Percentiles rank a stretch among this genome's conserved stretches.
phyloP scores from a whole-genome alignment of 192 early-diverging fungal genomes.

The Endogone sp. region DNA sequence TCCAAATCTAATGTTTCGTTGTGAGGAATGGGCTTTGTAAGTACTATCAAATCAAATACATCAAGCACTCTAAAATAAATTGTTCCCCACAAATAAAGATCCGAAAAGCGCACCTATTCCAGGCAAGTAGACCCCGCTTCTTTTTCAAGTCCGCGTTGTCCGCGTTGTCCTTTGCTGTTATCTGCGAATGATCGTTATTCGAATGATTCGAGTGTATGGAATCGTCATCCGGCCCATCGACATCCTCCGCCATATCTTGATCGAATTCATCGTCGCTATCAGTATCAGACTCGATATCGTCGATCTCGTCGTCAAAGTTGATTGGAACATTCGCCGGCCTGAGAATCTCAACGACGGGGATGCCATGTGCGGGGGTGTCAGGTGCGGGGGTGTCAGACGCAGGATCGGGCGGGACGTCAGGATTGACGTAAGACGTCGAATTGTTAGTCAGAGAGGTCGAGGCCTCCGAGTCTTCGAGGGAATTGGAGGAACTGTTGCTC shows the following conservation, averaged over 20 bases:
- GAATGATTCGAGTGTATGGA: background rate
- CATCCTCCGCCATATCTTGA: background rate
- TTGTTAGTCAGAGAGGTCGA: background rate
- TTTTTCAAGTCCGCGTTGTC: conserved; percentile 5
- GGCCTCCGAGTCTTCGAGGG: background rate
- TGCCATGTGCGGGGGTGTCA: background rate
- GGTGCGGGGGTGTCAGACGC: background rate
- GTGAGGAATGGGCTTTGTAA: too few relatives aligned
- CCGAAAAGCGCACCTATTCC: too few relatives aligned
- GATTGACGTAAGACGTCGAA: background rate
- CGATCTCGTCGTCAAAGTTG: background rate
- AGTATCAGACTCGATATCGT: background rate
- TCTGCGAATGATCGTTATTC: conserved; percentile 1
- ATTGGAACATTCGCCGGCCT: background rate
- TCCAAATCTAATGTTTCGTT: background rate
- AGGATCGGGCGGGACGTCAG: conserved; percentile 1
- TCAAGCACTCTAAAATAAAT: too few relatives aligned
- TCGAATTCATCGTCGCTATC: conserved; percentile 3
- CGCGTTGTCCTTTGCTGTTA: conserved; percentile 8
- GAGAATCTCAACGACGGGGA: background rate
- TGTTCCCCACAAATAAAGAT: too few relatives aligned
- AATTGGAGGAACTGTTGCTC: background rate
- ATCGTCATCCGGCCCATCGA: background rate
- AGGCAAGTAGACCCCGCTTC: background rate
- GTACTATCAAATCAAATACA: too few relatives aligned